A percentile compares a stretch with the other conserved stretches of the same genome.
These are phyloP conservation scores for Metarhizium robertsii DNA, from an alignment of 2,329 filamentous ascomycete genomes.

Conservation along the genomic window DNA sequence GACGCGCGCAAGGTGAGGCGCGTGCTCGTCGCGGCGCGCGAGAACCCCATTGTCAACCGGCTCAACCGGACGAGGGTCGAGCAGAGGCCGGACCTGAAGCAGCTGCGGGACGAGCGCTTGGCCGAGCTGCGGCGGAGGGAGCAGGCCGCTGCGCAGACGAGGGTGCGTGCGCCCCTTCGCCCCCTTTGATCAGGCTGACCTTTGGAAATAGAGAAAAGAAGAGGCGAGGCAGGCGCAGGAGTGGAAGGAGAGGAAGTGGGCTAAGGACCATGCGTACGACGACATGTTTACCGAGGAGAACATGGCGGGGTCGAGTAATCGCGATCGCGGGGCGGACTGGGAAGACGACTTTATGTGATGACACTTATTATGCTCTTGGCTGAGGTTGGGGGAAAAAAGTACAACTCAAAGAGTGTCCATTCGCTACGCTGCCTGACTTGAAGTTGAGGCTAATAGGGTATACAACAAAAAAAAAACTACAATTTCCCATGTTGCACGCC, in stretches of 20 bases:
- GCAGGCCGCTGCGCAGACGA: slow-evolving; percentile 47
- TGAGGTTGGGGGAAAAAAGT: not conserved
- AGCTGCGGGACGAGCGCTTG: slow-evolving; percentile 71
- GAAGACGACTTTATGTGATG: slow-evolving; percentile 86
- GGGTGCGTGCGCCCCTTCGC: slow-evolving; percentile 48
- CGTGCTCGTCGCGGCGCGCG: slow-evolving; percentile 67
- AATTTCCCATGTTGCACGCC: not conserved
- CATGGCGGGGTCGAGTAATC: slow-evolving; percentile 70
- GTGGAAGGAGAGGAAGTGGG: slow-evolving; percentile 80
- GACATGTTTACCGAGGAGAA: slow-evolving; percentile 80
- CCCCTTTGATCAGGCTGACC: no score
- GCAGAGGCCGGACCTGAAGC: slow-evolving; percentile 71
- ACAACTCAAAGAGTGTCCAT: not conserved
- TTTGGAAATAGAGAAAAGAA: slow-evolving; percentile 79
- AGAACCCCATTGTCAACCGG: slow-evolving; percentile 91
- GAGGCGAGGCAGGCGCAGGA: slow-evolving; percentile 67
- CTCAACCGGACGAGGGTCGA: slow-evolving; percentile 94
- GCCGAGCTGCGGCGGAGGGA: slow-evolving; percentile 66
- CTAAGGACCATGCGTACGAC: slow-evolving; percentile 97
- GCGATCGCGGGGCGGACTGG: slow-evolving; percentile 68
- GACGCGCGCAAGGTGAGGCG: slow-evolving; percentile 78
- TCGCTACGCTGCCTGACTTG: not conserved
- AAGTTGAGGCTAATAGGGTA: not conserved
- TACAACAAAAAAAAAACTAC: not conserved
- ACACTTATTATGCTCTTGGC: not conserved